Base-by-base conservation (phyloP, 1,139 yeast genomes). In the Saccharomyces hybrid region DNA sequence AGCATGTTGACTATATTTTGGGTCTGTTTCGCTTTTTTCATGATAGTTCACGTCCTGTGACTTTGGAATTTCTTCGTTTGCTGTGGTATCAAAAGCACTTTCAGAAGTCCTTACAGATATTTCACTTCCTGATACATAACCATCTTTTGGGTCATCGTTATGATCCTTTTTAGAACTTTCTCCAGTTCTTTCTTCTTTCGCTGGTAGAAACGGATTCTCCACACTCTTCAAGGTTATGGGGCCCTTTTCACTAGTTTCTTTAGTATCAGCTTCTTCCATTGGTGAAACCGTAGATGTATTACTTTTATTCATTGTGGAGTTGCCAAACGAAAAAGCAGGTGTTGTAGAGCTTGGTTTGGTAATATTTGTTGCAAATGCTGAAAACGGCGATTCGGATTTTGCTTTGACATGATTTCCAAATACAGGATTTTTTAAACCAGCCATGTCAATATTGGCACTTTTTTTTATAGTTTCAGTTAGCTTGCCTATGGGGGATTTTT, bases 381-480 rank as follows among this genome's bases (percentile, higher is more conserved):
- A 57, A 51, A 64, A 64, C 25, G 67, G 67, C 0, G 68, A 64
- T 5, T 50, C 41, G 1, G 50, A 46, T 25, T 52, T 48, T n/a
- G 31, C 7, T 11, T 49, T 46, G 4, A 42, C 48, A 6, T 32
- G 14, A 4, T 34, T 47, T 11, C 42, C 49, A 31, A 58, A 55
- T 2, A 51, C 23, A 11, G 57, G 51, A 6, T 48, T 44, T 13
- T 54, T 27, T 3, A 58, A 48, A 16, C 57, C 53, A 13, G 55
- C 48, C 1, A 58, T 42, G 5, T 61, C 47, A 3, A 64, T 46
- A 38, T 64, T 65, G 0, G 70, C 70, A 5, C 57, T 61, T 49
- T 65, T 59, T 55, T 66, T 66, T 16, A 65, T 62, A 27, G 62
- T 57, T 47, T 64, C 66, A 5, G 69, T 55, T 7, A 66, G 51